Evolutionary conservation across 2,329 filamentous ascomycete genomes (phyloP), one percentile per base, ranked within the genome.

Genomic region (Aspergillus chevalieri): DNA sequence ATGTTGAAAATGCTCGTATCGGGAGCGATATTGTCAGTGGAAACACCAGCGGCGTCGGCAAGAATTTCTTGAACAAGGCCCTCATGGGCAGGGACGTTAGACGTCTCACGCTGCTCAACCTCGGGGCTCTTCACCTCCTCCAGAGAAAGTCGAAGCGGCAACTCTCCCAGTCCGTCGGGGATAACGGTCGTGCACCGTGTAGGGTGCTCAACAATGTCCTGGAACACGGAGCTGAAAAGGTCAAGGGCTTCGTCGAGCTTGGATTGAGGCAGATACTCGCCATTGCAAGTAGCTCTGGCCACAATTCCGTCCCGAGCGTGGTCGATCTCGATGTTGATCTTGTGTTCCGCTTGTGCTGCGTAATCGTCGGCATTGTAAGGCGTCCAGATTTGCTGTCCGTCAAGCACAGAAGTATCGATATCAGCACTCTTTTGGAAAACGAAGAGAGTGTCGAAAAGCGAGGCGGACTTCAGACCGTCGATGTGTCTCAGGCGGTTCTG

Each of bases 391-490:
- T 59, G 19, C 36, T 59, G 59, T 4, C 53, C 44, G 17, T 53
- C 47, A 3, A 57, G 38, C 2, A 48, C 36, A 21, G 49, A 47
- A 3, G 48, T 50, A 1, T 47, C 43, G 5, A 57, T 43, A 21
- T 57, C 56, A 0, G 57, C 57, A 17, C 55, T 63, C 49, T 68
- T 72, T 57, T 79, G 76, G 52, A 78, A 81, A 2, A 79, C 75
- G 50, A 81, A 80, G 3, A 81, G 61, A 2, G 68, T 72, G 48
- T 80, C 75, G 47, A 81, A 79, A 2, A 67, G 49, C 17, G 56
- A 50, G 60, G 59, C 28, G 48, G 68, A 50, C 65, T 65, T 30
- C 49, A 63, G 6, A 58, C 56, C 38, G 57, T 58, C 44, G 55
- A 61, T 39, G 63, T 71, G 54, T 61, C 73, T 69, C 66, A 78